Base-by-base conservation (phyloP, 345 rosid species). In the Eucalyptus cladocalyx region DNA sequence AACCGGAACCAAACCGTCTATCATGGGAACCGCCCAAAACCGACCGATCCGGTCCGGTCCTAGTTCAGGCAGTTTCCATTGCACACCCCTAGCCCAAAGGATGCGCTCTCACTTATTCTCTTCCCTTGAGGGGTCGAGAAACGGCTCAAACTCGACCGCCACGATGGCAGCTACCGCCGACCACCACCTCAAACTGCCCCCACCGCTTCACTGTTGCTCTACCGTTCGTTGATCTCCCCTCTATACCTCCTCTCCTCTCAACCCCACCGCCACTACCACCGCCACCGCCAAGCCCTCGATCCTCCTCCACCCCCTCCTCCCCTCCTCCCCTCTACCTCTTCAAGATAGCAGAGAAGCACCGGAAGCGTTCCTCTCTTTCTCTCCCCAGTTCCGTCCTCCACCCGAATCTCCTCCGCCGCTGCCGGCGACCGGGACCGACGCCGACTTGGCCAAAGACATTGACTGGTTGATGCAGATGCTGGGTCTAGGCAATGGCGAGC, bases 41-140 rank as follows among this genome's bases (percentile, higher is more conserved):
- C n/a, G n/a, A n/a, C n/a, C n/a, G n/a, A n/a, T n/a, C n/a, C n/a
- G n/a, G n/a, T n/a, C n/a, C n/a, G n/a, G n/a, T n/a, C n/a, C n/a
- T n/a, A n/a, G n/a, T n/a, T n/a, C n/a, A n/a, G n/a, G n/a, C n/a
- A n/a, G n/a, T n/a, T n/a, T n/a, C n/a, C n/a, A n/a, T n/a, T n/a
- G n/a, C n/a, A n/a, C n/a, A n/a, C n/a, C n/a, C n/a, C n/a, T n/a
- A n/a, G n/a, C n/a, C n/a, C n/a, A n/a, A n/a, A 21, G 28, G 26
- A 87, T 87, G 51, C 93, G 80, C 87, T 89, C 90, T 86, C 88
- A 54, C 87, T 94, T 93, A 92, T 94, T 93, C 91, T 91, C 92
- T 85, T 93, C 94, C 47, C 94, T 93, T 42, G 91, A 89, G 48
- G 91, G 93, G 95, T 93, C 89, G 92, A 93, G 89, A 93, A 92